phyloP scores from a whole-genome alignment of 305 asterid genomes.

The Fraxinus latifolia region DNA sequence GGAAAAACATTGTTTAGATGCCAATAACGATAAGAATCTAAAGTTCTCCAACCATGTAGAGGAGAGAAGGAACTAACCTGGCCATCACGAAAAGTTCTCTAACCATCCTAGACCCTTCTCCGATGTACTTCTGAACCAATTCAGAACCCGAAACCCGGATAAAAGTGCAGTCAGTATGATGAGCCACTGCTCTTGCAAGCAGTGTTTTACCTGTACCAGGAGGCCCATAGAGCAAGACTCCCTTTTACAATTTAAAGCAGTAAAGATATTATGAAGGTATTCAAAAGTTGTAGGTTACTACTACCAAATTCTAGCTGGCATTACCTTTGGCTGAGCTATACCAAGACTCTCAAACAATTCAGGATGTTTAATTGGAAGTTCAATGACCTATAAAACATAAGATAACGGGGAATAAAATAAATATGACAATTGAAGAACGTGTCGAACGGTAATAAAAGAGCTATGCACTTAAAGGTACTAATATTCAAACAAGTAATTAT shows the following conservation, averaged over 20 bases:
- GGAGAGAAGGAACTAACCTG: conserved; percentile 50
- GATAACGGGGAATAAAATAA: conserved; percentile 15
- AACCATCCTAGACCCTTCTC: conserved; percentile 98
- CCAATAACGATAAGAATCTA: neutral
- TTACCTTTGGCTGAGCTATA: conserved; percentile 97
- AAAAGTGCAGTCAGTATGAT: conserved; percentile 95
- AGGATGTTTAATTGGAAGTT: conserved; percentile 97
- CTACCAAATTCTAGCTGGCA: neutral
- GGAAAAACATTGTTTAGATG: conserved; percentile 4
- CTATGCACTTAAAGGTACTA: neutral
- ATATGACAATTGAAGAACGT: neutral
- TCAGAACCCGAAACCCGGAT: conserved; percentile 98
- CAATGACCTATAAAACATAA: conserved; percentile 67
- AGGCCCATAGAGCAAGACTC: conserved; percentile 91
- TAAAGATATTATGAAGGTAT: conserved; percentile 15
- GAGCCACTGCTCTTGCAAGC: conserved; percentile 99
- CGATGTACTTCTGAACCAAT: conserved; percentile 92
- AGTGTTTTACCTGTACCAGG: conserved; percentile 96
- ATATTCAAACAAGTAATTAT: neutral
- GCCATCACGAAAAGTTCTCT: conserved; percentile 99
- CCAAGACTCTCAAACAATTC: conserved; percentile 97
- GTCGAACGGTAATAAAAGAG: neutral
- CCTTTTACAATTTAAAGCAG: conserved; percentile 40
- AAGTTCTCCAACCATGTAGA: neutral
- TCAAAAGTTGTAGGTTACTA: neutral